Base-by-base conservation (phyloP, 2,329 filamentous ascomycete species). In the Ascochyta fabae region DNA sequence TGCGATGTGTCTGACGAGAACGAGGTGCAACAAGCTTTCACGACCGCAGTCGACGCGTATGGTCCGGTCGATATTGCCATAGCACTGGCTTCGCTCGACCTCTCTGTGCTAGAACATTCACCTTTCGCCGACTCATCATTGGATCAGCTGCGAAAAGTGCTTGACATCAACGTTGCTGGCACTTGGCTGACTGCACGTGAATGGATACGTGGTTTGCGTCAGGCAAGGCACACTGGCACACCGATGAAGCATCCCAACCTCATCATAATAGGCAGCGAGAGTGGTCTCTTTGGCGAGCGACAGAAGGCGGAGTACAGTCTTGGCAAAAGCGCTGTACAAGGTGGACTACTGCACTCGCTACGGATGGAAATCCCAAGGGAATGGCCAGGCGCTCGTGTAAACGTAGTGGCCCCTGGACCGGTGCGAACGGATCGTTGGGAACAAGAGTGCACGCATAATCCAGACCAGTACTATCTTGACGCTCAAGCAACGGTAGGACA, bases 391-490 rank as follows among this genome's bases (percentile, higher is more conserved):
- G 73, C 75, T 23, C 72, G 79, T 44, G 76, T 81, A 22, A 82
- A 81, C 62, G 78, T 77, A 8, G 71, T 82, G 24, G 79, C 79
- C 4, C 80, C 80, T 15, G 80, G 79, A 7, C 70, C 78, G 5
- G 79, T 82, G 1, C 73, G 78, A 50, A 81, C 79, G 15, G 61
- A 59, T 10, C 72, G 79, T 42, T 81, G 80, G 58, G 60, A 62
- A 47, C 70, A 77, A 47, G 79, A 81, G 56, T 77, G 75, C 57
- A 67, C 61, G 35, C 66, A 69, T 15, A 75, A 77, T 56, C 72
- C 75, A 5, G 60, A 75, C 23, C 77, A 78, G 58, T 65, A 71
- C 43, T 81, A 73, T 60, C 52, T 72, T 8, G 78, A 81, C 61
- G 69, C 73, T 40, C 74, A 80, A 59, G 79, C 78, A 42, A 81